Conservation (phyloP, 192 early-diverging fungal species). For the Dissophora globulifera region DNA sequence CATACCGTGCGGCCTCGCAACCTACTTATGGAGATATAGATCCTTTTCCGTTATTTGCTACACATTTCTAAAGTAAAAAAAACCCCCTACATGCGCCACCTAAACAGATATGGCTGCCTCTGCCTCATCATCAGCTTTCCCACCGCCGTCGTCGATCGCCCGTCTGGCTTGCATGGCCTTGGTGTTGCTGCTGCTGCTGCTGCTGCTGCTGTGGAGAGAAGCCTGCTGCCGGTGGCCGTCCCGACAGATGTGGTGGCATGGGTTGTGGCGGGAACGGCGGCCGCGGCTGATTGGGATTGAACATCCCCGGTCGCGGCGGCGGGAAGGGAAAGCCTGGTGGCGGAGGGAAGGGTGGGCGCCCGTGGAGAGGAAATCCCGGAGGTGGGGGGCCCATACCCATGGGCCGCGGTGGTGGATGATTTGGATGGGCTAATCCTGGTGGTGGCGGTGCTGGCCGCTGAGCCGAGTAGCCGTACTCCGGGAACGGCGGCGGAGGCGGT, state of each 20-base stretch:
- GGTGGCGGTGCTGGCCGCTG: conserved; percentile 14
- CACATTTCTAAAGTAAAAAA: too few species aligned
- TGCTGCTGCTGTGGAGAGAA: conserved; percentile 3
- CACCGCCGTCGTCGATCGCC: conserved; percentile 26
- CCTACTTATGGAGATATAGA: too few species aligned
- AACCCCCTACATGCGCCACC: too few species aligned
- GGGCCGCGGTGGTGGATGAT: background rate
- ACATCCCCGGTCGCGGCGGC: conserved; percentile 2
- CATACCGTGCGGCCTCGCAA: too few species aligned
- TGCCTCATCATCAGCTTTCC: background rate
- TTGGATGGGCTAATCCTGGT: too few species aligned
- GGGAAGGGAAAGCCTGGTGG: conserved; percentile 12
- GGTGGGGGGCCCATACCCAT: background rate
- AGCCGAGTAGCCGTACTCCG: conserved; percentile 4
- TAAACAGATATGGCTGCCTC: background rate
- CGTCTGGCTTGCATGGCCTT: background rate
- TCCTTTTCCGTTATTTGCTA: too few species aligned
- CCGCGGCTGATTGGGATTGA: conserved; percentile 3
- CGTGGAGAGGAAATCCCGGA: conserved; percentile 1
- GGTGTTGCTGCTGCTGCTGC: background rate
- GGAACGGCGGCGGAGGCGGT: conserved; percentile 4
- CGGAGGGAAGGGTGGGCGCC: conserved; percentile 17
- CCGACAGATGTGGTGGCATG: background rate
- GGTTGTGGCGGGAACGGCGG: conserved; percentile 5
- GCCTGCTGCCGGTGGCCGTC: conserved; percentile 9